Evolutionary conservation across 108 stramenopile species (phyloP).

Genomic region (Schizochytrium sp.): DNA sequence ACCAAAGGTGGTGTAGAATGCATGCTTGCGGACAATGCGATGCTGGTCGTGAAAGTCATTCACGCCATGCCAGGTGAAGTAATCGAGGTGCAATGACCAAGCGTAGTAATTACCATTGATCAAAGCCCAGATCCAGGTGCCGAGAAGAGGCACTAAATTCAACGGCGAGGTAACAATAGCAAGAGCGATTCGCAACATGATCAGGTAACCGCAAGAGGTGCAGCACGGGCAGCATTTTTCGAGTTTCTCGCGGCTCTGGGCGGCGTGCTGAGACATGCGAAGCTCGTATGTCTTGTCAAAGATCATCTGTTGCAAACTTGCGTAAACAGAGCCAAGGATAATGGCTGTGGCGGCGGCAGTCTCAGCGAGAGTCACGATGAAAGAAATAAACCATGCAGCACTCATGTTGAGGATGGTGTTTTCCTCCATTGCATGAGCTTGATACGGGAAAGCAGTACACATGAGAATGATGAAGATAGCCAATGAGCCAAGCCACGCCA

Average conservation of each 20-base stretch:
- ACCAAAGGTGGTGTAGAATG: constrained; percentile 47
- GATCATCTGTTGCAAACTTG: constrained; percentile 5
- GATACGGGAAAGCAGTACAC: not conserved
- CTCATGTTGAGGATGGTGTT: not conserved
- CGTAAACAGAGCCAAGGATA: not conserved
- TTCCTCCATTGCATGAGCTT: constrained; percentile 21
- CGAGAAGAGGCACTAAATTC: constrained; percentile 23
- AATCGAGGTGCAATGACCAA: constrained; percentile 41
- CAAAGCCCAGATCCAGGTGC: not conserved
- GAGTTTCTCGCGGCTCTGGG: constrained; percentile 1
- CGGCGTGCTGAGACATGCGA: constrained; percentile 4
- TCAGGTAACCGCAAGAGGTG: not conserved
- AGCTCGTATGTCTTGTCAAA: constrained; percentile 60
- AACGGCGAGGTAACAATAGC: constrained; percentile 8
- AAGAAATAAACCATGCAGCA: constrained; percentile 16
- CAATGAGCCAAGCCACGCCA: not conserved
- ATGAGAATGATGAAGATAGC: constrained; percentile 38
- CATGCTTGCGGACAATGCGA: not conserved
- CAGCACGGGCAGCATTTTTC: constrained; percentile 37
- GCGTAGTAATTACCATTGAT: constrained; percentile 57
- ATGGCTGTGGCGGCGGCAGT: constrained; percentile 3
- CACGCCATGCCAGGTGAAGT: constrained; percentile 15
- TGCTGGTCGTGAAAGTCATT: constrained; percentile 29
- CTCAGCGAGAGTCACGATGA: not conserved
- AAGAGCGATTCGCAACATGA: not conserved